phyloP scores from a whole-genome alignment of 2,329 filamentous ascomycete genomes.

The Biscogniauxia marginata region DNA sequence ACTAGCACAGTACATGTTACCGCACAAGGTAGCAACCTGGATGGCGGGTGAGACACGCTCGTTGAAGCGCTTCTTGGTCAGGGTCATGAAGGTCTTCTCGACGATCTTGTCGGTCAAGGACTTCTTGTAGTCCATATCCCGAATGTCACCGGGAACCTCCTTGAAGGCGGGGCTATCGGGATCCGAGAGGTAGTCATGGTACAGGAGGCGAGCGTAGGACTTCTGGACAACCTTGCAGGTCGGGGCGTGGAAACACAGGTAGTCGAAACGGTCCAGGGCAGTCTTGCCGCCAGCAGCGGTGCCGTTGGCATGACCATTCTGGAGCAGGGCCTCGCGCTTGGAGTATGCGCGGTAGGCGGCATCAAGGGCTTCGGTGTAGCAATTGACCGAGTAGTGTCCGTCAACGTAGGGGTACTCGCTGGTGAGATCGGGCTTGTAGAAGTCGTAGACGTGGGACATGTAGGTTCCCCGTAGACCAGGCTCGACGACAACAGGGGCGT shows the following conservation, averaged over 20 bases:
- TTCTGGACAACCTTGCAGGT: constrained; percentile 87
- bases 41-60: constrained; percentile 73
- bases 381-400: constrained; percentile 78
- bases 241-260: constrained; percentile 78
- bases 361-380: constrained; percentile 79
- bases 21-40: constrained; percentile 74
- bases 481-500: constrained; percentile 75
- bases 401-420: constrained; percentile 87
- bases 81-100: constrained; percentile 82
- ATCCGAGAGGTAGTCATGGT: constrained; percentile 79
- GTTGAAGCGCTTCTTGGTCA: constrained; percentile 81
- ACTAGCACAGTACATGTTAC: constrained; percentile 68
- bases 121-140: constrained; percentile 75
- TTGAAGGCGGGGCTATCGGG: constrained; percentile 66
- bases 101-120: constrained; percentile 78
- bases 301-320: constrained; percentile 54
- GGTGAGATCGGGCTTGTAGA: constrained; percentile 86
- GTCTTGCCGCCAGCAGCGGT: constrained; percentile 50
- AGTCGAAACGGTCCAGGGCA: constrained; percentile 77
- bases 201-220: constrained; percentile 78
- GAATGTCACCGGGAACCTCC: constrained; percentile 73
- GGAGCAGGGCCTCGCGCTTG: constrained; percentile 65
- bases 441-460: constrained; percentile 84
- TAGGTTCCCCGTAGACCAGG: constrained; percentile 76
- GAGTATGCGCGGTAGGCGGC: constrained; percentile 79